A percentile compares a stretch with the other conserved stretches of the same genome.
Evolutionary conservation across 371 early-diverging fungal genomes (phyloP).

Genomic region (Blakeslea trispora): DNA sequence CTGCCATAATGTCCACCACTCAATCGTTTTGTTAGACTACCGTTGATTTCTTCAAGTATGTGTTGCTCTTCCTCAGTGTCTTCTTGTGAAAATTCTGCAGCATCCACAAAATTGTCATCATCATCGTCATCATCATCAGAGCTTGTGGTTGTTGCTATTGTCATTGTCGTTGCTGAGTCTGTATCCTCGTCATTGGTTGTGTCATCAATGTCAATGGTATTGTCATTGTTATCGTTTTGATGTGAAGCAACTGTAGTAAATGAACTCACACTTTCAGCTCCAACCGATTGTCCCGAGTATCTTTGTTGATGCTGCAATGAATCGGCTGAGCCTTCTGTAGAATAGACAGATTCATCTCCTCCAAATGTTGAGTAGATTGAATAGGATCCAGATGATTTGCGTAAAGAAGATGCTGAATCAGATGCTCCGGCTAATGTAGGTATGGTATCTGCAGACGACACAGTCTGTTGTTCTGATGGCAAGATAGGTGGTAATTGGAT

Average conservation of each 20-base stretch:
- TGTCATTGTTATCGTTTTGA: conserved; percentile 1
- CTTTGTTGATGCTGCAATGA: neutral
- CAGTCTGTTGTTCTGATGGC: neutral
- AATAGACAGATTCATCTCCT: conserved; percentile 12
- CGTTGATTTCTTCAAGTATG: conserved; percentile 6
- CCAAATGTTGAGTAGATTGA: conserved; percentile 35
- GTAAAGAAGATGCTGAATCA: conserved; percentile 1
- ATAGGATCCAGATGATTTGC: conserved; percentile 23
- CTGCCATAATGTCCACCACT: conserved; percentile 53
- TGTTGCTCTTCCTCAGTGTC: conserved; percentile 20
- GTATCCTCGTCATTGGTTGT: conserved; percentile 21
- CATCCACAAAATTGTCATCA: conserved; percentile 30
- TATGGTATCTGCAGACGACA: neutral
- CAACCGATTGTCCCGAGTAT: neutral
- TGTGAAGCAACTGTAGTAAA: conserved; percentile 15
- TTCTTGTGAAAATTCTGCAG: conserved; percentile 19
- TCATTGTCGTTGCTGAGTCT: neutral
- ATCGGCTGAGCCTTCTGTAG: conserved; percentile 11
- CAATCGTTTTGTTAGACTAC: conserved; percentile 43
- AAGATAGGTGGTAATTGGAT: neutral
- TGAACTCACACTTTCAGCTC: conserved; percentile 16
- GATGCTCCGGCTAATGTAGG: neutral
- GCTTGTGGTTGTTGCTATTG: conserved; percentile 7
- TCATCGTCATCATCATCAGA: conserved; percentile 18
- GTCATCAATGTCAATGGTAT: conserved; percentile 7